These are phyloP conservation scores for Penicillium antarcticum DNA, from an alignment of 495 filamentous ascomycete genomes.

Conservation along the genomic window DNA sequence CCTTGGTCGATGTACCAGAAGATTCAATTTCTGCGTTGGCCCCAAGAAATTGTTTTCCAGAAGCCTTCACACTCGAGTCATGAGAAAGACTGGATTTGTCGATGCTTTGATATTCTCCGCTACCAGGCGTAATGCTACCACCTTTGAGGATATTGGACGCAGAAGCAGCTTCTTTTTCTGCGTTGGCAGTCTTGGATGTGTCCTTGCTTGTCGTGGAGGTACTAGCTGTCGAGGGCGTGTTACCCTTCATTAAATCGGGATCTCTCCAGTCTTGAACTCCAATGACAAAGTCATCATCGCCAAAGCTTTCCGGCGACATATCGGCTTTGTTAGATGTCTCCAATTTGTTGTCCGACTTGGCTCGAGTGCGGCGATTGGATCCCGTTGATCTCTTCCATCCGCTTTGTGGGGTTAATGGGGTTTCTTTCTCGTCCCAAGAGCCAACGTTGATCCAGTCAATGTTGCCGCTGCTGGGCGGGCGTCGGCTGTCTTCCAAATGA, in stretches of 20 bases:
- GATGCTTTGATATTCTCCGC: constrained; percentile 63
- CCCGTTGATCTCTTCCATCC: constrained; percentile 10
- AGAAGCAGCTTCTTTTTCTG: constrained; percentile 27
- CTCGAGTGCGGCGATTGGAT: constrained; percentile 4
- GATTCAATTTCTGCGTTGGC: not conserved
- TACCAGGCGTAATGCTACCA: constrained; percentile 72
- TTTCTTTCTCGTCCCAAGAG: constrained; percentile 60
- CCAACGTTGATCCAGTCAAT: constrained; percentile 73
- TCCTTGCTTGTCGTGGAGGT: constrained; percentile 21
- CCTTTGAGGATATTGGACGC: constrained; percentile 50
- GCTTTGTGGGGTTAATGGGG: constrained; percentile 23
- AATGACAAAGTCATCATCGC: constrained; percentile 77
- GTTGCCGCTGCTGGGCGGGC: constrained; percentile 79
- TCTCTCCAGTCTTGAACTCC: constrained; percentile 93
- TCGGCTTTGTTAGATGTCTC: constrained; percentile 17
- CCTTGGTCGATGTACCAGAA: constrained; percentile 7
- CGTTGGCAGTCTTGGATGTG: constrained; percentile 17
- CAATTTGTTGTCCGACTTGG: constrained; percentile 11
- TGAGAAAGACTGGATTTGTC: constrained; percentile 26
- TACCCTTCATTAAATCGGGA: constrained; percentile 63
- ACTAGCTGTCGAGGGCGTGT: constrained; percentile 24
- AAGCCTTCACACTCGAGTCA: constrained; percentile 10
- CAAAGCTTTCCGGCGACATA: constrained; percentile 17
- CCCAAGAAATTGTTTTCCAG: constrained; percentile 2
- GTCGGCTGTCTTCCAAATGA: constrained; percentile 53